Percentiles rank a stretch among this genome's conserved stretches.
Evolutionary conservation across 2,329 filamentous ascomycete genomes (phyloP).

Genomic region (Setomelanomma holmii): DNA sequence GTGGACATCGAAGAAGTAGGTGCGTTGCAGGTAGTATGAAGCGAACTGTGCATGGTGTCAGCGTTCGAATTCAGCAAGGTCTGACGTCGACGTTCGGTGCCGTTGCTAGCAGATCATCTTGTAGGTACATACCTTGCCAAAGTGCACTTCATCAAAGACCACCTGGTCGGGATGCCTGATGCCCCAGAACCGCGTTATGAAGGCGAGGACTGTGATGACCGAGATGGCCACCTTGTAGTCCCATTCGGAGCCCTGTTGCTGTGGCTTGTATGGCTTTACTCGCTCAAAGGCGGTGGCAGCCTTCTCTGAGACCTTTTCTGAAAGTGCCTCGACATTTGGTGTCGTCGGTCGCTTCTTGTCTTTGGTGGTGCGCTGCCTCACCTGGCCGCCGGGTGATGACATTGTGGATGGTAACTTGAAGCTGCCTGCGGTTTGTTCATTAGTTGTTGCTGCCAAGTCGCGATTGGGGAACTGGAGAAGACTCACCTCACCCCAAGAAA

Average conservation of each 20-base stretch:
- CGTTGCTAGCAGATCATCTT: background rate
- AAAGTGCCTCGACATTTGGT: conserved; percentile 40
- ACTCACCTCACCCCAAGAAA: conserved; percentile 30
- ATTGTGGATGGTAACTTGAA: conserved; percentile 37
- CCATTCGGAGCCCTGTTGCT: conserved; percentile 66
- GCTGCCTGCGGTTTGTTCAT: conserved; percentile 31
- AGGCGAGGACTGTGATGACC: conserved; percentile 82
- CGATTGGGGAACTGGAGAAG: conserved; percentile 5
- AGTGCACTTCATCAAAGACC: conserved; percentile 98
- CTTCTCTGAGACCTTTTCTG: conserved; percentile 32
- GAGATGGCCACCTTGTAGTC: conserved; percentile 82
- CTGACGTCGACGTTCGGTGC: background rate
- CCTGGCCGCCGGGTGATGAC: conserved; percentile 46
- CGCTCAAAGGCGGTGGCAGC: conserved; percentile 36
- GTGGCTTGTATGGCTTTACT: conserved; percentile 42
- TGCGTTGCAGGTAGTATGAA: conserved; percentile 87
- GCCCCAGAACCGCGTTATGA: conserved; percentile 92
- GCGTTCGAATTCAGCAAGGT: conserved; percentile 11
- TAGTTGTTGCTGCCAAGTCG: conserved; percentile 12
- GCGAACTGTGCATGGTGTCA: conserved; percentile 52
- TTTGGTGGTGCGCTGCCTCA: conserved; percentile 48
- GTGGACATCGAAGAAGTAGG: conserved; percentile 99
- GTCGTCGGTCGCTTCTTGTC: conserved; percentile 49
- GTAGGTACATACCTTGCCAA: conserved; percentile 80
- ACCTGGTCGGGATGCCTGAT: conserved; percentile 96